Base-by-base conservation (phyloP, 2,329 filamentous ascomycete species). In the Pyricularia sp. region DNA sequence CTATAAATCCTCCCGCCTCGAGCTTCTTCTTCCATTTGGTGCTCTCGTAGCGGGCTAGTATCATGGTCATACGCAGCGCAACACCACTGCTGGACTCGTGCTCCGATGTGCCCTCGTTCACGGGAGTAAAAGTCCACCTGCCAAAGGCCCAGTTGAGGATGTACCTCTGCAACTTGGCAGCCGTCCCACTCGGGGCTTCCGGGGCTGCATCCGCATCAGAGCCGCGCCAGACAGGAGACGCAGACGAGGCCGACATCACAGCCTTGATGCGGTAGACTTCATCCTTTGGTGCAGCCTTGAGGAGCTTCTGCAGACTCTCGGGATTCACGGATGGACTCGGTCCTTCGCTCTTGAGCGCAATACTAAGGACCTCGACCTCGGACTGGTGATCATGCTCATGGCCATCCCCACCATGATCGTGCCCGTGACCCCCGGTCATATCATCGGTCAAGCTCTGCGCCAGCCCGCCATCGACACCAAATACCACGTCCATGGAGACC, bases 121-220 rank as follows among this genome's bases (percentile, higher is more conserved):
- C 75, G 4, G 86, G 83, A 1, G 93, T 96, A 76, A 94, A 97
- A 0, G 89, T 97, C 94, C 95, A 99, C 33, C 95, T 86, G 0
- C 93, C 93, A 80, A 99, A 99, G 0, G 95, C 95, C 95, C 95
- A 99, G 78, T 99, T 99, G 70, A 99, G 85, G 64, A 99, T 97
- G 76, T 95, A 97, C 69, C 92, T 10, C 75, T 69, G 6, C 68
- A 55, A 20, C 50, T 30, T 73, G 70, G 1, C 76, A 67, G 11
- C 25, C 58, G 58, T 11, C n/a, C n/a, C 58, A 28, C 59, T 63
- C 11, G 5, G n/a, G 76, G 72, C 3, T 75, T 72, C 3, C 79
- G 73, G 65, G 75, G 77, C 72, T 36, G 78, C 74, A 58, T 85
- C 82, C 28, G 82, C 80, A 69, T 86, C 85, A 0, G 87, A 88